phyloP scores from a whole-genome alignment of 257 asterid genomes.

The Rubia yunnanensis region DNA sequence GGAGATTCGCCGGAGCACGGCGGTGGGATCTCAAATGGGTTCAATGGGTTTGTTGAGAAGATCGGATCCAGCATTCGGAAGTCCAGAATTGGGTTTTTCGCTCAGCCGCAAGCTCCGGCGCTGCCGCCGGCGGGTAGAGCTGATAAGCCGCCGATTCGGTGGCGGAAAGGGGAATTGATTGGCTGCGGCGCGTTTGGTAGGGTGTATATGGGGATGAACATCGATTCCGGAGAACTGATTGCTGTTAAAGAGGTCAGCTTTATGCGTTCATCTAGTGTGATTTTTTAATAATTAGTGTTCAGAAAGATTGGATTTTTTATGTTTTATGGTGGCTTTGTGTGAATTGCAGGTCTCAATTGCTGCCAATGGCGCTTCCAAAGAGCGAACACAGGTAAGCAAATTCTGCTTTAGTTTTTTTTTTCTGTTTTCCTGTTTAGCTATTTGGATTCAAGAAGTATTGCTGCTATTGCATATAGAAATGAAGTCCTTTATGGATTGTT shows the following conservation, averaged over 20 bases:
- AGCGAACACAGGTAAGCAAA: slow-evolving; percentile 56
- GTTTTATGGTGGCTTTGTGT: slow-evolving; percentile 4
- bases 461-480: not conserved
- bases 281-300: not conserved
- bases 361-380: slow-evolving; percentile 47
- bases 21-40: slow-evolving; percentile 28
- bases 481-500: not conserved
- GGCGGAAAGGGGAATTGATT: slow-evolving; percentile 93
- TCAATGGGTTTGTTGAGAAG: slow-evolving; percentile 90
- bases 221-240: slow-evolving; percentile 88
- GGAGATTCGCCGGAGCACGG: slow-evolving; percentile 15
- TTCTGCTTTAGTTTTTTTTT: slow-evolving; percentile 13
- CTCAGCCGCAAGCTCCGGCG: slow-evolving; percentile 51
- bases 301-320: slow-evolving; percentile 2
- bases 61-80: slow-evolving; percentile 82
- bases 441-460: not conserved
- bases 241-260: slow-evolving; percentile 80
- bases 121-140: slow-evolving; percentile 51
- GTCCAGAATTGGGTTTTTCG: slow-evolving; percentile 75
- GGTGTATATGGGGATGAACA: slow-evolving; percentile 98
- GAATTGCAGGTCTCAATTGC: slow-evolving; percentile 64
- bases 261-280: not conserved
- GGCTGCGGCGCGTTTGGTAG: slow-evolving; percentile 98
- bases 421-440: not conserved
- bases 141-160: slow-evolving; percentile 61